Percentiles rank a stretch among this genome's conserved stretches.
These are phyloP conservation scores for Mucor mucedo DNA, from an alignment of 371 early-diverging fungal species.

Conservation along the genomic window DNA sequence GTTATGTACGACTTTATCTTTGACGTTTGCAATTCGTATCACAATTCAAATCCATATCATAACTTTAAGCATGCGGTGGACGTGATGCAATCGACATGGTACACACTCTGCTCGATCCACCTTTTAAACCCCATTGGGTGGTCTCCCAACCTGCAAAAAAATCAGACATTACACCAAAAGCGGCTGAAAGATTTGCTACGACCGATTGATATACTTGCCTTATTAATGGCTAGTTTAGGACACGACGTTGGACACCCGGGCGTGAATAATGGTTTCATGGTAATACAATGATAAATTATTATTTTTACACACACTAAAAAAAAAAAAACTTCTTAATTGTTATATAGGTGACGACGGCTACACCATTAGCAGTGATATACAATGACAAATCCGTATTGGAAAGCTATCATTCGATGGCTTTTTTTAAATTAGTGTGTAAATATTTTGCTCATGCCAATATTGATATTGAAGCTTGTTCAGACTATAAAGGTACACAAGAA, in stretches of 20 bases:
- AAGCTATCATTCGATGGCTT: conserved; percentile 87
- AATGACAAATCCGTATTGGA: conserved; percentile 93
- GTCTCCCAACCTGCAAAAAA: neutral
- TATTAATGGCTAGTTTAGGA: conserved; percentile 77
- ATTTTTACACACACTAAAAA: neutral
- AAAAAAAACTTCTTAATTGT: too few relatives aligned
- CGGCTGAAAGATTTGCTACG: conserved; percentile 53
- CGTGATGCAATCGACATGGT: conserved; percentile 80
- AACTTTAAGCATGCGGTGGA: conserved; percentile 88
- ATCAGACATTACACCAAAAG: neutral
- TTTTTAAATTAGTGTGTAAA: conserved; percentile 79
- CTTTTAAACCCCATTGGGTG: conserved; percentile 28
- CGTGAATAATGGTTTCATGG: conserved; percentile 81
- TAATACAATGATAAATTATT: conserved; percentile 26
- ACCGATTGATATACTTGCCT: conserved; percentile 71
- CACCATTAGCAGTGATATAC: conserved; percentile 87
- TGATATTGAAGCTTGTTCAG: conserved; percentile 23
- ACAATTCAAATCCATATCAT: conserved; percentile 79
- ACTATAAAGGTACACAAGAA: conserved; percentile 40
- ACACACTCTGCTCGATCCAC: conserved; percentile 69
- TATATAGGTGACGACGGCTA: conserved; percentile 65
- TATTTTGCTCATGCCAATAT: conserved; percentile 51
- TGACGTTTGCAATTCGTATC: conserved; percentile 68
- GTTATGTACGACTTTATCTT: conserved; percentile 62
- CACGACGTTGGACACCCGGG: conserved; percentile 90